Conservation (phyloP, 257 asterid genomes). For the Solanum paucissectum region DNA sequence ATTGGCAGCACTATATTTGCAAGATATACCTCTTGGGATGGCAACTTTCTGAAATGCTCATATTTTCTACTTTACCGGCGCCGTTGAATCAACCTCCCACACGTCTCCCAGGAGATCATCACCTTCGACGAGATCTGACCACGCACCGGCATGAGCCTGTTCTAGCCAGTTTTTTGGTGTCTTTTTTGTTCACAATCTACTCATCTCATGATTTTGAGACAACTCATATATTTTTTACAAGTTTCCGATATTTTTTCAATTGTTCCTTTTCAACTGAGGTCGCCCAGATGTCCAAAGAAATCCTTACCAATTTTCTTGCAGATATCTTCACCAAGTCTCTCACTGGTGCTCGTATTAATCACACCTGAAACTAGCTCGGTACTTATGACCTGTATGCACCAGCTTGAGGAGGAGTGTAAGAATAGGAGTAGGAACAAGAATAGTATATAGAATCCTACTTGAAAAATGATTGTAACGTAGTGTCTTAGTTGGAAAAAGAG, state of each 20-base stretch:
- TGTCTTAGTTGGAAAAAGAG: not conserved
- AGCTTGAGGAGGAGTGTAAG: not conserved
- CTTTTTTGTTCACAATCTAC: not conserved
- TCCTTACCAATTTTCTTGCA: not conserved
- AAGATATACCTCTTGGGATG: not conserved
- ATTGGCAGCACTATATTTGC: not conserved
- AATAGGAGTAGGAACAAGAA: not conserved
- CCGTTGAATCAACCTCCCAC: not conserved
- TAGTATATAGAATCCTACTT: not conserved
- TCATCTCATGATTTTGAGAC: not conserved
- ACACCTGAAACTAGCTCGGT: not conserved
- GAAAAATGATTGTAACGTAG: not conserved
- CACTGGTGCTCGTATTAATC: not conserved
- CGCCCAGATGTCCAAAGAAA: not conserved
- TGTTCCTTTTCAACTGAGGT: not conserved
- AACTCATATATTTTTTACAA: not conserved
- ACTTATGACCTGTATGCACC: not conserved
- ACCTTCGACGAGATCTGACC: not conserved
- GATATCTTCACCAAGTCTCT: not conserved
- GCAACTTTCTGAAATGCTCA: not conserved
- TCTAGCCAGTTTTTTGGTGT: not conserved
- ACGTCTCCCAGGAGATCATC: not conserved
- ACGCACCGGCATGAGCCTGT: not conserved
- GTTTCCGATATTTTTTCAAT: not conserved
- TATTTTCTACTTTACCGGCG: not conserved